Percentiles rank a stretch among this genome's conserved stretches.
phyloP scores from a whole-genome alignment of 257 asterid genomes.

The Linaria vulgaris region DNA sequence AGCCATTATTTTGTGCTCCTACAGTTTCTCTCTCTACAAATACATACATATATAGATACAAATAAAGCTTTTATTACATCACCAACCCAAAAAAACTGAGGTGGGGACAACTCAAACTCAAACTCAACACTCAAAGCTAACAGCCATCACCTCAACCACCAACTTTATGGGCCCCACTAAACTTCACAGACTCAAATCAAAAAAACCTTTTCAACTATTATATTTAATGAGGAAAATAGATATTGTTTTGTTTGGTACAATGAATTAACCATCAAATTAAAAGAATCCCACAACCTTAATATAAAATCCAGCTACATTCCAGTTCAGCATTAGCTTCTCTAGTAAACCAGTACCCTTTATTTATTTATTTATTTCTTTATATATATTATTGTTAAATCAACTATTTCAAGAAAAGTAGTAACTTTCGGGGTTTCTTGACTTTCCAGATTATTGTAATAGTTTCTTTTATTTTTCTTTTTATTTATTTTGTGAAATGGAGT shows the following conservation, averaged over 20 bases:
- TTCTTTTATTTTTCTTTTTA: slow-evolving; percentile 3
- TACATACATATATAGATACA: background rate
- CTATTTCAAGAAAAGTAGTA: slow-evolving; percentile 20
- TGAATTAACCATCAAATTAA: background rate
- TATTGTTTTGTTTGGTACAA: slow-evolving; percentile 21
- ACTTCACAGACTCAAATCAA: slow-evolving; percentile 14
- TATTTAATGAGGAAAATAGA: slow-evolving; percentile 6
- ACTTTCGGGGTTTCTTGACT: slow-evolving; percentile 33
- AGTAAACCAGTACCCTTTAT: slow-evolving; percentile 28
- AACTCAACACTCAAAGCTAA: too few species aligned
- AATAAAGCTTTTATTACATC: background rate
- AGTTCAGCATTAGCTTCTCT: slow-evolving; percentile 44
- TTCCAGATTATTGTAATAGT: slow-evolving; percentile 30
- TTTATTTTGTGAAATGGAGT: slow-evolving; percentile 37
- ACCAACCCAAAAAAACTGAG: slow-evolving; percentile 32
- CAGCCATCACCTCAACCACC: slow-evolving; percentile 15
- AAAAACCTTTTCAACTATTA: slow-evolving; percentile 21
- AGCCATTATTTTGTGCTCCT: too few species aligned
- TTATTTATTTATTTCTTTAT: background rate
- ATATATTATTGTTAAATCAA: background rate
- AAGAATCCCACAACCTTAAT: slow-evolving; percentile 15
- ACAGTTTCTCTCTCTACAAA: background rate
- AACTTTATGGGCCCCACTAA: slow-evolving; percentile 27
- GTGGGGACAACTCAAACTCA: slow-evolving; percentile 24
- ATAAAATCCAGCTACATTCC: slow-evolving; percentile 61